A percentile compares a stretch with the other conserved stretches of the same genome.
Evolutionary conservation across 257 asterid genomes (phyloP).

Genomic region (Gentiana macrophylla): DNA sequence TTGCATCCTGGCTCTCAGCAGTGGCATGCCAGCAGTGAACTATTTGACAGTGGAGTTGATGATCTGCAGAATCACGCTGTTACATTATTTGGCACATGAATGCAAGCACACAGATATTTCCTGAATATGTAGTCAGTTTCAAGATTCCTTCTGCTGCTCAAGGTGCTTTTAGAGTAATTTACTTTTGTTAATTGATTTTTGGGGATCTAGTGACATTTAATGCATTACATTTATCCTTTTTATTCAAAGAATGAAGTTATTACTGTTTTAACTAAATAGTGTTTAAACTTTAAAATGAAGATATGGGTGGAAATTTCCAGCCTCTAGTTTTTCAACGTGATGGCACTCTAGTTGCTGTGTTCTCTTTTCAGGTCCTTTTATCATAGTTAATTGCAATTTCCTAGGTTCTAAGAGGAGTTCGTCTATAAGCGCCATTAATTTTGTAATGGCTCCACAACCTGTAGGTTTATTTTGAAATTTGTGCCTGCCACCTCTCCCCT

Average conservation of each 20-base stretch:
- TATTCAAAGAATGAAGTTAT: neutral
- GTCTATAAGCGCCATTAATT: too few relatives aligned
- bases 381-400: too few relatives aligned
- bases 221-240: neutral
- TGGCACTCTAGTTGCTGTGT: too few relatives aligned
- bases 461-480: too few relatives aligned
- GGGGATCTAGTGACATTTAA: neutral
- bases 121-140: slow-evolving; percentile 21
- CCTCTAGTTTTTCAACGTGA: too few relatives aligned
- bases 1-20: slow-evolving; percentile 19
- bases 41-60: slow-evolving; percentile 23
- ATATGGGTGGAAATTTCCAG: too few relatives aligned
- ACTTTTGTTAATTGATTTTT: neutral
- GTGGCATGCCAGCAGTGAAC: slow-evolving; percentile 14
- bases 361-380: too few relatives aligned
- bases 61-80: slow-evolving; percentile 12
- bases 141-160: slow-evolving; percentile 7
- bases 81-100: slow-evolving; percentile 21
- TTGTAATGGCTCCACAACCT: too few relatives aligned
- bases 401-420: too few relatives aligned
- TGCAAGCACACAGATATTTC: slow-evolving; percentile 18
- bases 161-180: neutral
- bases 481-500: too few relatives aligned
- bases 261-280: neutral
- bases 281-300: neutral